Conservation (phyloP, 2,329 filamentous ascomycete species). For the Fusarium multiceps region DNA sequence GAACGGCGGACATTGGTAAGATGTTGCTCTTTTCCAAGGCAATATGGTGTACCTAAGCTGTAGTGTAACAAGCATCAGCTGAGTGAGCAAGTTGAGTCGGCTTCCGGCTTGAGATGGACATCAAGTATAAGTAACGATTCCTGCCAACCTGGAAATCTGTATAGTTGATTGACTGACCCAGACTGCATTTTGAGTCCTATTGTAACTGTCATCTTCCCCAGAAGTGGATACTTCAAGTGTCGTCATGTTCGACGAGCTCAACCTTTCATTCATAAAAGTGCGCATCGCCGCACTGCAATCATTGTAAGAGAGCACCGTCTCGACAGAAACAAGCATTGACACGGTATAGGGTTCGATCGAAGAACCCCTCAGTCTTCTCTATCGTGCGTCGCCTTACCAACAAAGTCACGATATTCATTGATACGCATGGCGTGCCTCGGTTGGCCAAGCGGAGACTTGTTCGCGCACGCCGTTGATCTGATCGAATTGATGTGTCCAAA, state of each 20-base stretch:
- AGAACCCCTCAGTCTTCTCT: conserved; percentile 2
- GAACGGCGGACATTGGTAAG: neutral
- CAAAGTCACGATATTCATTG: conserved; percentile 39
- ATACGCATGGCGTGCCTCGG: conserved; percentile 29
- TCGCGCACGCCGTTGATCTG: conserved; percentile 35
- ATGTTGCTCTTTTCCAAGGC: neutral
- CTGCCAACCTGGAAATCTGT: neutral
- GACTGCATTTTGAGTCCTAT: neutral
- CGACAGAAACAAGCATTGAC: neutral
- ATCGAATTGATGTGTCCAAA: neutral
- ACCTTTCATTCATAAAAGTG: conserved; percentile 57
- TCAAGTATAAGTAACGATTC: neutral
- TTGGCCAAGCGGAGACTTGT: conserved; percentile 42
- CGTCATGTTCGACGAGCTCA: conserved; percentile 56
- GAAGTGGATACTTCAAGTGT: neutral
- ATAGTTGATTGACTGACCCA: neutral
- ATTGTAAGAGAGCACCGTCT: conserved; percentile 54
- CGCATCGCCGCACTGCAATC: conserved; percentile 61
- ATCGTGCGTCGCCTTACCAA: conserved; percentile 41
- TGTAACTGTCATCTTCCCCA: neutral
- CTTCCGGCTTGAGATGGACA: conserved; percentile 5
- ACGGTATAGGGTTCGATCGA: conserved; percentile 21
- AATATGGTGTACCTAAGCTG: neutral
- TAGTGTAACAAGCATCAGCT: conserved; percentile 26
- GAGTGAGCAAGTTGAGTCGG: conserved; percentile 21